Percentiles rank a stretch among this genome's conserved stretches.
Conservation (phyloP, 169 alveolate genomes). For the Plasmodium ovale region DNA sequence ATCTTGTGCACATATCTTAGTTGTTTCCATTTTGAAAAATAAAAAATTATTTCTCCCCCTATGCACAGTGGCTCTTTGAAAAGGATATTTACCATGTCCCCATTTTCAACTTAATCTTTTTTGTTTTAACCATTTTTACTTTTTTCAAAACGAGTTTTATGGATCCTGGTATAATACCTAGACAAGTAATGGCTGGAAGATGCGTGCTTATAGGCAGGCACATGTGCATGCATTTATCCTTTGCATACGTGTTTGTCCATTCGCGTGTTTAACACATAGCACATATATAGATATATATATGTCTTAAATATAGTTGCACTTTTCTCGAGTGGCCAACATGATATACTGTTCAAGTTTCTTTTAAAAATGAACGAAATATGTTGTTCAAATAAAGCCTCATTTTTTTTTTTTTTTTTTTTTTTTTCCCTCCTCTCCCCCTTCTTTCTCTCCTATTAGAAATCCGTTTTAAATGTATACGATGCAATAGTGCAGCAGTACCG, state of each 20-base stretch:
- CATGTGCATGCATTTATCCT: background rate
- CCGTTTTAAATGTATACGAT: constrained; percentile 77
- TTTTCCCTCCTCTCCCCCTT: background rate
- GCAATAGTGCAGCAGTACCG: constrained; percentile 77
- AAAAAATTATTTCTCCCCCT: constrained; percentile 6
- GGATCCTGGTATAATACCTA: constrained; percentile 79
- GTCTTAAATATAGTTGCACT: no score
- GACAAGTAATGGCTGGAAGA: constrained; percentile 44
- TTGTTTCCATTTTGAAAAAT: no score
- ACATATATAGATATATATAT: constrained; percentile 5
- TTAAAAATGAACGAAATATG: no score
- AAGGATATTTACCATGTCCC: constrained; percentile 59
- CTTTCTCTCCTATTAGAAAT: constrained; percentile 17
- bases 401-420: background rate
- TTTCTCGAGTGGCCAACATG: no score
- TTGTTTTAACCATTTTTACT: constrained; percentile 51
- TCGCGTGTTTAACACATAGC: no score
- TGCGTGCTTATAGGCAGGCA: background rate
- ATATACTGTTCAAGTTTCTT: no score
- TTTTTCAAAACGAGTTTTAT: constrained; percentile 75
- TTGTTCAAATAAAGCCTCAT: no score
- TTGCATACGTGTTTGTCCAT: background rate
- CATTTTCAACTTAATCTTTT: constrained; percentile 38
- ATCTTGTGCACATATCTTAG: no score
- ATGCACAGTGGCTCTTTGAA: constrained; percentile 72